Percentiles rank a stretch among this genome's conserved stretches.
Conservation (phyloP, 2,329 filamentous ascomycete genomes). For the Metarhizium humberi region DNA sequence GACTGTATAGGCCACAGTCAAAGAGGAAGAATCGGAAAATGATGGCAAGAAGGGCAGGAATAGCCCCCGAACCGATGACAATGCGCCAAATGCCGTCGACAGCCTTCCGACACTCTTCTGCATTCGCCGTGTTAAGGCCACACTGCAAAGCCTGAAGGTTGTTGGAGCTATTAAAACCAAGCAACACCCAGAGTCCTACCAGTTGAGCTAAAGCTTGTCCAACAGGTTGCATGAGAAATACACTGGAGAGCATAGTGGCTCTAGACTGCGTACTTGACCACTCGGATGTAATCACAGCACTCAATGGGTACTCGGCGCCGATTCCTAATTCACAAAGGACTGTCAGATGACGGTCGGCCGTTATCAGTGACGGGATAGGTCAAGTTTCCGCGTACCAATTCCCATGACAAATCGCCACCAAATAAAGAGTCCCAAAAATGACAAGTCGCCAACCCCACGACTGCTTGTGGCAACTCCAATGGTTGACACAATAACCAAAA, state of each 20-base stretch:
- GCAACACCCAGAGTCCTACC: constrained; percentile 44
- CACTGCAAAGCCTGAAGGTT: constrained; percentile 35
- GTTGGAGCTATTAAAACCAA: constrained; percentile 33
- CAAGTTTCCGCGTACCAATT: constrained; percentile 27
- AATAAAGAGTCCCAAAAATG: constrained; percentile 39
- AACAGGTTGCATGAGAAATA: constrained; percentile 62
- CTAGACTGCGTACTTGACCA: constrained; percentile 54
- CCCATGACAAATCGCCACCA: constrained; percentile 49
- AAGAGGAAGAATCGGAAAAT: constrained; percentile 59
- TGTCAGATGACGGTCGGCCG: neutral
- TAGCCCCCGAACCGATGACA: constrained; percentile 55
- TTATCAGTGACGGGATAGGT: neutral
- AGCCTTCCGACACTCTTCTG: constrained; percentile 33
- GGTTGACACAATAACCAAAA: constrained; percentile 48
- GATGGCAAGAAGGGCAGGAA: constrained; percentile 54
- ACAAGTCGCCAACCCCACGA: constrained; percentile 38
- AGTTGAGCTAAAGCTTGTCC: constrained; percentile 57
- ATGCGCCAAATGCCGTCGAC: constrained; percentile 58
- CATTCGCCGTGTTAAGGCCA: constrained; percentile 34
- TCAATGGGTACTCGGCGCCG: constrained; percentile 60
- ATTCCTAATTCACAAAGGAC: constrained; percentile 33
- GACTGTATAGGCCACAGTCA: constrained; percentile 55
- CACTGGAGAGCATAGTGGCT: constrained; percentile 56
- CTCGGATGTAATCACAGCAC: constrained; percentile 59
- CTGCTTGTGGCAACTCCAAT: constrained; percentile 45